Percentiles rank a stretch among this genome's conserved stretches.
phyloP scores from a whole-genome alignment of 1,284 basidiomycete species.

The Trichosporon coremiiforme region DNA sequence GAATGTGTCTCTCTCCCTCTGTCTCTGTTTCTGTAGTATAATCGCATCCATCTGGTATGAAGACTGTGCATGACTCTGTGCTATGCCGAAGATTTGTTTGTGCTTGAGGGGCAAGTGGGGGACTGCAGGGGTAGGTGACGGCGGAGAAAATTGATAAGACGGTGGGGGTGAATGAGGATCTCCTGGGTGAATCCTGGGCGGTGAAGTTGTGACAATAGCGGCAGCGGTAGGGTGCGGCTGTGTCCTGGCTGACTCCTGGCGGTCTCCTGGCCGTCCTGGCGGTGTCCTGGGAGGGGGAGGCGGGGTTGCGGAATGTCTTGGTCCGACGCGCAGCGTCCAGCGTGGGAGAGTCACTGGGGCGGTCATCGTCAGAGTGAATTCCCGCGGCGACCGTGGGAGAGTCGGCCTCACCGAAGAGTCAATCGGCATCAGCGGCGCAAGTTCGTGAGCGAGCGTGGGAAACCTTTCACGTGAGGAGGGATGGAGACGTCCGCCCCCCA shows the following conservation, averaged over 20 bases:
- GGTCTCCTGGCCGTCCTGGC: not conserved
- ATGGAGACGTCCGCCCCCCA: too few relatives aligned
- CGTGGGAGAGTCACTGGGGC: not conserved
- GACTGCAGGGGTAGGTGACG: not conserved
- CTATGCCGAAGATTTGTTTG: constrained; percentile 1
- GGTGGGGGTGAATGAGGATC: not conserved
- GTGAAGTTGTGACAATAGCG: not conserved
- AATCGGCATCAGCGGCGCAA: too few relatives aligned
- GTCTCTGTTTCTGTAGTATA: constrained; percentile 7
- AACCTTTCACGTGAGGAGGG: not conserved
- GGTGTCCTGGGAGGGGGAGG: not conserved
- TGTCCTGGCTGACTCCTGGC: not conserved
- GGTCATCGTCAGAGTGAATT: too few relatives aligned
- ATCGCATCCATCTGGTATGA: not conserved
- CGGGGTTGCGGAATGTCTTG: not conserved
- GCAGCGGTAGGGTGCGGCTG: not conserved
- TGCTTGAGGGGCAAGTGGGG: not conserved
- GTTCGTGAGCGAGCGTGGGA: too few relatives aligned
- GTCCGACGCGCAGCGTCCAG: not conserved
- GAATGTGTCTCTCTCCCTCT: not conserved
- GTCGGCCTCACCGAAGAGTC: not conserved
- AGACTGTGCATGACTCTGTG: not conserved
- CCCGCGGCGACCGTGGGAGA: not conserved
- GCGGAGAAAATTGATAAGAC: not conserved
- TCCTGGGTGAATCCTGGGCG: not conserved